phyloP scores from a whole-genome alignment of 2,329 filamentous ascomycete genomes.

The Ophiostoma novo-ulmi region DNA sequence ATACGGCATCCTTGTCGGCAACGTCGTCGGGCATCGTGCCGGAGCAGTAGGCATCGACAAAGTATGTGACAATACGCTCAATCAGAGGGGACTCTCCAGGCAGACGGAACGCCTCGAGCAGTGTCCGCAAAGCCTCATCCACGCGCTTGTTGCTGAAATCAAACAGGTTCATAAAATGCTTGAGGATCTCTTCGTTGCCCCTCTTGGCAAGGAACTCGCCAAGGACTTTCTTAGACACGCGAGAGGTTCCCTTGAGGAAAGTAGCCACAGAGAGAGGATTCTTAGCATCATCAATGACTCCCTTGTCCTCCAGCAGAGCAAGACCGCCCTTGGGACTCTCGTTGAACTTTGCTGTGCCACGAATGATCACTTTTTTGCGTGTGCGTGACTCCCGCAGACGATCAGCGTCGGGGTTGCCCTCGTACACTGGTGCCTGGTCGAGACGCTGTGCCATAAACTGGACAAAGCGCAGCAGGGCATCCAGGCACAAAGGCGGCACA shows the following conservation, averaged over 20 bases:
- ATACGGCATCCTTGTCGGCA: constrained; percentile 80
- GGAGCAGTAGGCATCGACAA: constrained; percentile 77
- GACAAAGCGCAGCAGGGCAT: constrained; percentile 83
- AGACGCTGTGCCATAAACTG: constrained; percentile 87
- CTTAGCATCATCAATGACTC: constrained; percentile 71
- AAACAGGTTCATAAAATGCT: constrained; percentile 79
- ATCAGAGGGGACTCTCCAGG: constrained; percentile 92
- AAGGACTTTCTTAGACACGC: constrained; percentile 83
- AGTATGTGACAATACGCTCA: constrained; percentile 82
- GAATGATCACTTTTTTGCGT: constrained; percentile 83
- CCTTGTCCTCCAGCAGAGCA: constrained; percentile 76
- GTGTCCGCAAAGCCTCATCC: constrained; percentile 78
- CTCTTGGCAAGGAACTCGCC: constrained; percentile 92
- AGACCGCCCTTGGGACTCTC: constrained; percentile 88
- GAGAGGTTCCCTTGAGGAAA: constrained; percentile 81
- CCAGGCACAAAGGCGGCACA: constrained; percentile 88
- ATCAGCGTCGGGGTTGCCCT: constrained; percentile 62
- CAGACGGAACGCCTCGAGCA: constrained; percentile 89
- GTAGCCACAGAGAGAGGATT: constrained; percentile 74
- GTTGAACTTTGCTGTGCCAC: constrained; percentile 86
- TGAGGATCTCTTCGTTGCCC: constrained; percentile 77
- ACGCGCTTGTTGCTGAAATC: constrained; percentile 82
- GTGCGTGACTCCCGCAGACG: constrained; percentile 65
- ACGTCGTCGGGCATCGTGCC: constrained; percentile 67
- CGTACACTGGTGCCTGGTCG: constrained; percentile 59